phyloP scores from a whole-genome alignment of 2,329 filamentous ascomycete genomes.

The Exophiala spinifera region DNA sequence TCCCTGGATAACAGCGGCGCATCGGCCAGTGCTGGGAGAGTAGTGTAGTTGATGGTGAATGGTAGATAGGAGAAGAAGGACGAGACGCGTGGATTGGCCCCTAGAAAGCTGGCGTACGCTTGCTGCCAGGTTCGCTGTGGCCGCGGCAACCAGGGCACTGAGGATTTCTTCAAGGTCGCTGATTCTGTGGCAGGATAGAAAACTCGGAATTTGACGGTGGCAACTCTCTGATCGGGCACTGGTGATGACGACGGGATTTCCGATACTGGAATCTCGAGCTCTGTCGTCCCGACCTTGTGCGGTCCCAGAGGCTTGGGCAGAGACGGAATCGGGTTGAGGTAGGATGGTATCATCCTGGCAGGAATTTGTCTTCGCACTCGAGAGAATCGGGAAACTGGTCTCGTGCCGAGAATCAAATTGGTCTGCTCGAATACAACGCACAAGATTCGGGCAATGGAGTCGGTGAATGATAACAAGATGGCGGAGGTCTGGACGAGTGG shows the following conservation, averaged over 20 bases:
- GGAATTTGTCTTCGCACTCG: not conserved
- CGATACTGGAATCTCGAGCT: conserved; percentile 71
- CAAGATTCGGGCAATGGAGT: too few species aligned
- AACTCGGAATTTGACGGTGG: conserved; percentile 75
- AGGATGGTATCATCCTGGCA: conserved; percentile 24
- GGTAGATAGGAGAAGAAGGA: conserved; percentile 25
- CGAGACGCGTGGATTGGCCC: conserved; percentile 41
- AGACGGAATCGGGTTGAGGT: conserved; percentile 56
- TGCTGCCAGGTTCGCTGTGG: conserved; percentile 72
- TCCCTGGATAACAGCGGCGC: conserved; percentile 57
- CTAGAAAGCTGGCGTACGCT: conserved; percentile 74
- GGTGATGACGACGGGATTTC: conserved; percentile 50
- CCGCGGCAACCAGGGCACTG: conserved; percentile 71
- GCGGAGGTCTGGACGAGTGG: not conserved
- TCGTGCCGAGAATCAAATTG: conserved; percentile 1
- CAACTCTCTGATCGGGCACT: conserved; percentile 55
- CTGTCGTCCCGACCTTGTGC: conserved; percentile 73
- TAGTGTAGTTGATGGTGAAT: conserved; percentile 30
- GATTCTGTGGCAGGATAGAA: conserved; percentile 67
- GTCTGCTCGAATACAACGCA: not conserved
- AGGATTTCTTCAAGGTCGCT: conserved; percentile 45
- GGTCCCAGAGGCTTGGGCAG: conserved; percentile 76
- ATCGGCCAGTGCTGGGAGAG: conserved; percentile 30
- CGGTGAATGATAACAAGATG: not conserved
- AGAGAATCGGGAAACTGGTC: conserved; percentile 14